A percentile compares a stretch with the other conserved stretches of the same genome.
phyloP scores from a whole-genome alignment of 2,329 filamentous ascomycete genomes.

The Cladophialophora bantiana region DNA sequence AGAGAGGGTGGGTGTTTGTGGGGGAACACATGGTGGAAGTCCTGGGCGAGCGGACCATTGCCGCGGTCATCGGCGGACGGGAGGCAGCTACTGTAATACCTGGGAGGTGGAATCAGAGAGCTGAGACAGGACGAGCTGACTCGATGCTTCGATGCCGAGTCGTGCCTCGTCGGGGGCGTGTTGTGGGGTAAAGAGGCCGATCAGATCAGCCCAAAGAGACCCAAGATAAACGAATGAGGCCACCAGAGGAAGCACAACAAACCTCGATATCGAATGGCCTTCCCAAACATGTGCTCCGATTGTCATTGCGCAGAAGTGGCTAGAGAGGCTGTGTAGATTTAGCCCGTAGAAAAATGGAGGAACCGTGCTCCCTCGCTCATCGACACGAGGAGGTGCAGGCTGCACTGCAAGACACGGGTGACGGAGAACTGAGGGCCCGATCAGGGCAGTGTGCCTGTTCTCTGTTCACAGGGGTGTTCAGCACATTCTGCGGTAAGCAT shows the following conservation, averaged over 20 bases:
- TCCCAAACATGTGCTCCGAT: neutral
- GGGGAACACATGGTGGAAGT: neutral
- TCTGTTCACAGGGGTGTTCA: neutral
- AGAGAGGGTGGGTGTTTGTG: neutral
- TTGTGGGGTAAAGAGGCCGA: constrained; percentile 19
- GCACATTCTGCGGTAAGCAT: neutral
- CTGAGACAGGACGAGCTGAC: constrained; percentile 9
- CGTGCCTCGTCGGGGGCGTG: neutral
- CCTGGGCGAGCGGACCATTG: constrained; percentile 12
- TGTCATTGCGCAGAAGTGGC: neutral
- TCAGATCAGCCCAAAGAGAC: constrained; percentile 1
- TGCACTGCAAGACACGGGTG: neutral
- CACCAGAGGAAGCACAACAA: neutral
- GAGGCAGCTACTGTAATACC: neutral
- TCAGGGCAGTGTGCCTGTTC: neutral
- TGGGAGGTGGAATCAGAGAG: neutral
- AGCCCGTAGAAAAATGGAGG: neutral
- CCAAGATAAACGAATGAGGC: neutral
- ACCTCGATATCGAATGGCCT: neutral
- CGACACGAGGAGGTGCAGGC: no score
- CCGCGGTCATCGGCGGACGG: constrained; percentile 14
- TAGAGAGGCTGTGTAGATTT: neutral
- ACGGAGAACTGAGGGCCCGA: neutral
- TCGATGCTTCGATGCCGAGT: neutral
- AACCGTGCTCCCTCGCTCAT: neutral